phyloP scores from a whole-genome alignment of 2,329 filamentous ascomycete species.

The Fusarium liriodendri region DNA sequence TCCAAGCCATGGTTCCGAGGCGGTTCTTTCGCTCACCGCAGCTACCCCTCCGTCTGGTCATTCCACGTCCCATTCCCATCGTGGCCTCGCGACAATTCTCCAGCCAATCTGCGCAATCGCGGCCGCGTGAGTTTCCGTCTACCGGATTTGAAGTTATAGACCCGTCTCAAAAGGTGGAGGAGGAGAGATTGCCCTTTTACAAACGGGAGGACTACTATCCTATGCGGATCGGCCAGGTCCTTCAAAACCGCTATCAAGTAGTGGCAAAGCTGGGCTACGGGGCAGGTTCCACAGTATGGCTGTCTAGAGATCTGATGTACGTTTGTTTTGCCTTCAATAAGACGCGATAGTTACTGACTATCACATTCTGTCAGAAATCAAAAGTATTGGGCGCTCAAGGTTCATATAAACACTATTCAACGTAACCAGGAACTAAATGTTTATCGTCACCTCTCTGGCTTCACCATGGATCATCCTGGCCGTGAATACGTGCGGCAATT shows the following conservation, averaged over 20 bases:
- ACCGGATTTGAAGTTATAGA: neutral
- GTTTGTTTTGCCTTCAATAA: neutral
- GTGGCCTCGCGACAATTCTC: neutral
- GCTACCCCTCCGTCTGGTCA: no score
- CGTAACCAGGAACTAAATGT: neutral
- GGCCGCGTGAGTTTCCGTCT: neutral
- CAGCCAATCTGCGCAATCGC: neutral
- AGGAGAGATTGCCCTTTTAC: neutral
- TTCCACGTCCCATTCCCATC: no score
- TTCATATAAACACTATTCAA: neutral
- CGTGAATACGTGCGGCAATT: neutral
- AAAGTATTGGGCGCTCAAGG: neutral
- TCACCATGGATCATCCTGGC: neutral
- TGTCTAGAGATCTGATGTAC: neutral
- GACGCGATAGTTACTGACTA: neutral
- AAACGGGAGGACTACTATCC: neutral
- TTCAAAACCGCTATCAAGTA: neutral
- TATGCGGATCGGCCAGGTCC: neutral
- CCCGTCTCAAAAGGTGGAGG: neutral
- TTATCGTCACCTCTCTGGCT: neutral
- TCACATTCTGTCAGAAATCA: neutral
- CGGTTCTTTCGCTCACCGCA: neutral
- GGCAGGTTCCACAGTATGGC: neutral
- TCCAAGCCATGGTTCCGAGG: neutral
- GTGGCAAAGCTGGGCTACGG: neutral